These are phyloP conservation scores for Schoenoplectus tabernaemontani DNA, from an alignment of 202 grass and related monocot species.

Conservation along the genomic window DNA sequence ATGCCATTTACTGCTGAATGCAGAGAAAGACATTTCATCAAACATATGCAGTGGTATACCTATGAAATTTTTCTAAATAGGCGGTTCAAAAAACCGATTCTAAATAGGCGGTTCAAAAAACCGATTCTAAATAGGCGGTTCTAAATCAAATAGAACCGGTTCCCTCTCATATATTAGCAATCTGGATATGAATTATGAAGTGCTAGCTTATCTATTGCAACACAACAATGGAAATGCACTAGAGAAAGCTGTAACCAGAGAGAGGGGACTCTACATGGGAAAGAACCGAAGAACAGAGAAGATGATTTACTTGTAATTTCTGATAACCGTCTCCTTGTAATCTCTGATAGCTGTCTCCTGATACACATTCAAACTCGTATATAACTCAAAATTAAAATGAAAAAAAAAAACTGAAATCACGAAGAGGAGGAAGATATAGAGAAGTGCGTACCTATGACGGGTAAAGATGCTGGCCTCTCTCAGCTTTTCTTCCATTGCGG, in stretches of 20 bases:
- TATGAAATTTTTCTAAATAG: too few relatives aligned
- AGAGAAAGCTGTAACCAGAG: background rate
- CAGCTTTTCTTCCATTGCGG: constrained; percentile 13
- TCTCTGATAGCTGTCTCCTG: constrained; percentile 17
- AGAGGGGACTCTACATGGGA: background rate
- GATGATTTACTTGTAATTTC: constrained; percentile 4
- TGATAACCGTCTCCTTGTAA: too few relatives aligned
- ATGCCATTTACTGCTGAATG: background rate
- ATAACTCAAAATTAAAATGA: background rate
- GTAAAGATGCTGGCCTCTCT: constrained; percentile 6
- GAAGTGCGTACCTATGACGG: constrained; percentile 11
- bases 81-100: too few relatives aligned
- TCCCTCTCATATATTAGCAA: background rate
- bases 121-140: too few relatives aligned
- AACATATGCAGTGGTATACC: background rate
- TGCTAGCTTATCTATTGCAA: background rate
- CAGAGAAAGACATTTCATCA: background rate
- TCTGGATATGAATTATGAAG: background rate
- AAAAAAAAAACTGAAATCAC: background rate
- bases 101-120: too few relatives aligned
- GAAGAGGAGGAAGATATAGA: background rate
- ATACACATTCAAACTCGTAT: constrained; percentile 7
- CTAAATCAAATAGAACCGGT: too few relatives aligned
- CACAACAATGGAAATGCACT: background rate
- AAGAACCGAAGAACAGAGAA: background rate